phyloP scores from a whole-genome alignment of 176 grass and related monocot genomes.

The Oryza nivara region DNA sequence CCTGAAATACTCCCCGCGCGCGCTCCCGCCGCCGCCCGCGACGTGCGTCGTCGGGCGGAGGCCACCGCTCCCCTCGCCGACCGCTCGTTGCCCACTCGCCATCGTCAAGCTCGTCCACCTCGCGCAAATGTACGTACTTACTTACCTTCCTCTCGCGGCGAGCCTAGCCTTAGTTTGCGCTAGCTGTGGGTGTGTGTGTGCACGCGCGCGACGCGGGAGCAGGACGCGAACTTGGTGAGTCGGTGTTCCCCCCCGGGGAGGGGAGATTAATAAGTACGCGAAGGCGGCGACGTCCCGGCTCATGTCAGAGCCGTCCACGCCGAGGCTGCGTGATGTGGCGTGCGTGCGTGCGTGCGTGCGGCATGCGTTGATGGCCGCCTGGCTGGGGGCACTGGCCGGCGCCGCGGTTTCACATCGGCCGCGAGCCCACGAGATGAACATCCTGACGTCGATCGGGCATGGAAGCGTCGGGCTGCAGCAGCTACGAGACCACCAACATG shows the following conservation, averaged over 20 bases:
- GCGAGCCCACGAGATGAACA: conserved; percentile 15
- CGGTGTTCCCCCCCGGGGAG: not conserved
- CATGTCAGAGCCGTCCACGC: not conserved
- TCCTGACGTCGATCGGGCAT: conserved; percentile 31
- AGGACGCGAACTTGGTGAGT: not conserved
- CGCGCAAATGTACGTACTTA: not conserved
- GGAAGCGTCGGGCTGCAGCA: not conserved
- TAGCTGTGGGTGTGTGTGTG: not conserved
- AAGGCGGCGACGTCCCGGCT: not conserved
- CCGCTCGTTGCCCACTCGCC: not conserved
- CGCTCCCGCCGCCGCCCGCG: not conserved
- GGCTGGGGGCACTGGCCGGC: not conserved
- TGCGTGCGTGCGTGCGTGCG: not conserved
- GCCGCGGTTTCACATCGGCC: not conserved
- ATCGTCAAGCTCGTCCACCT: conserved; percentile 9
- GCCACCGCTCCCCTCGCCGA: not conserved
- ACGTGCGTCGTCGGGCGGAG: not conserved
- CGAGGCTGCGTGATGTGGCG: not conserved
- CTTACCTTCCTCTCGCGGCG: not conserved
- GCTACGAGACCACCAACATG: not conserved
- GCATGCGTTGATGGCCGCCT: not conserved
- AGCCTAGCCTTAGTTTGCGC: not conserved
- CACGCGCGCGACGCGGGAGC: not conserved
- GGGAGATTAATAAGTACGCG: not conserved
- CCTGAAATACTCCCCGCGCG: conserved; percentile 43